These are phyloP conservation scores for Endotrypanum monterogeii DNA, from an alignment of 208 protist species.

Conservation along the genomic window DNA sequence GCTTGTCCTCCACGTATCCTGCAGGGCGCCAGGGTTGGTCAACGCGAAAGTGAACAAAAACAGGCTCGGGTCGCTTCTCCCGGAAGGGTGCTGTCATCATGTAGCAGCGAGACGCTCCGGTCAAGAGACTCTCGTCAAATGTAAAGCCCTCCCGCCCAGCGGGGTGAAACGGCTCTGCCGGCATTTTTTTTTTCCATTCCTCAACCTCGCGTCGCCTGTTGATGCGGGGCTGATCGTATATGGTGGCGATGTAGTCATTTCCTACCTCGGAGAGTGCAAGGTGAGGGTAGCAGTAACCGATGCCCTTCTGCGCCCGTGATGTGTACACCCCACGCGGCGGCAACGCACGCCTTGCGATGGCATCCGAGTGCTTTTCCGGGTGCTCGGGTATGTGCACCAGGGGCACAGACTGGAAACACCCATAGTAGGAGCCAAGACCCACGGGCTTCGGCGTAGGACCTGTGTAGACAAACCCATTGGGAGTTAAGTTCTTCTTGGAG, in stretches of 20 bases:
- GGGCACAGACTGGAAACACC: slow-evolving; percentile 64
- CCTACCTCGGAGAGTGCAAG: slow-evolving; percentile 57
- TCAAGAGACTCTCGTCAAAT: slow-evolving; percentile 79
- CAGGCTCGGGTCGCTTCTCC: slow-evolving; percentile 45
- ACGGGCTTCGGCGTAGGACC: slow-evolving; percentile 43
- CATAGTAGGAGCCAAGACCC: slow-evolving; percentile 88
- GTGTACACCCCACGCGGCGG: slow-evolving; percentile 80
- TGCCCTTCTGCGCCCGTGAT: slow-evolving; percentile 64
- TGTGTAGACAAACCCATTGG: slow-evolving; percentile 78
- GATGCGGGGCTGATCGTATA: slow-evolving; percentile 78
- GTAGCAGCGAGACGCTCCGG: slow-evolving; percentile 77
- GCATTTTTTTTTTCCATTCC: slow-evolving; percentile 62
- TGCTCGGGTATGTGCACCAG: slow-evolving; percentile 62
- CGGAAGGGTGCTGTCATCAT: slow-evolving; percentile 78
- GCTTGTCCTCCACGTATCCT: slow-evolving; percentile 76
- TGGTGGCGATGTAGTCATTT: slow-evolving; percentile 81
- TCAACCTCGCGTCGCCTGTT: slow-evolving; percentile 59
- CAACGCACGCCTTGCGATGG: slow-evolving; percentile 31
- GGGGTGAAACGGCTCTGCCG: slow-evolving; percentile 66
- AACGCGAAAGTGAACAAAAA: slow-evolving; percentile 58
- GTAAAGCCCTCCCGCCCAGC: slow-evolving; percentile 73
- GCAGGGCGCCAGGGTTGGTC: slow-evolving; percentile 75
- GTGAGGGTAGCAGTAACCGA: slow-evolving; percentile 68
- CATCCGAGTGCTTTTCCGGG: slow-evolving; percentile 40
- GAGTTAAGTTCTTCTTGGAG: slow-evolving; percentile 70